Percentiles rank a stretch among this genome's conserved stretches.
phyloP scores from a whole-genome alignment of 495 filamentous ascomycete species.

The Emericellopsis terricola region DNA sequence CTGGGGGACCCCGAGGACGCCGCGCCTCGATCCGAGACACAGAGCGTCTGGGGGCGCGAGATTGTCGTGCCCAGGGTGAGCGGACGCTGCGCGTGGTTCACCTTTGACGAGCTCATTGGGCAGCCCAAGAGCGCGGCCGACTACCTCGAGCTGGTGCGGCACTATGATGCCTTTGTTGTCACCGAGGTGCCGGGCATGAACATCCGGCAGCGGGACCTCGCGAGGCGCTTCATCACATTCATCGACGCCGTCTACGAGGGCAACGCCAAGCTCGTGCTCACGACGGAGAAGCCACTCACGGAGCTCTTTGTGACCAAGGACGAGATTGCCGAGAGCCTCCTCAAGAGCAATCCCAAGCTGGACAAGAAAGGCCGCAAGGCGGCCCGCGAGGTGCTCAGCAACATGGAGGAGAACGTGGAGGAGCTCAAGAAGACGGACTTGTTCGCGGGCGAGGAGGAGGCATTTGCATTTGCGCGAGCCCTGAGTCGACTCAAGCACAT shows the following conservation, averaged over 20 bases:
- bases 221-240: constrained; percentile 88
- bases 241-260: constrained; percentile 84
- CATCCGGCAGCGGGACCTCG: constrained; percentile 67
- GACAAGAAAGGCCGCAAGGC: constrained; percentile 21
- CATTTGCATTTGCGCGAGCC: constrained; percentile 87
- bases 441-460: constrained; percentile 90
- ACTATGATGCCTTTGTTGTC: constrained; percentile 85
- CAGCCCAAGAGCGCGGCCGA: constrained; percentile 79
- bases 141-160: constrained; percentile 80
- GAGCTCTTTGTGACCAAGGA: constrained; percentile 76
- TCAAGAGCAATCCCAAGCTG: constrained; percentile 8
- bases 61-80: constrained; percentile 77
- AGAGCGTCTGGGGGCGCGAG: constrained; percentile 86
- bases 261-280: constrained; percentile 87
- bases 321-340: constrained; percentile 44
- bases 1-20: constrained; percentile 67
- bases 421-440: constrained; percentile 72
- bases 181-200: constrained; percentile 89
- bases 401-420: constrained; percentile 70
- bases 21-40: constrained; percentile 55
- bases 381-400: constrained; percentile 55
- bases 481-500: constrained; percentile 75
- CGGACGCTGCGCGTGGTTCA: constrained; percentile 75
- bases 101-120: constrained; percentile 78
- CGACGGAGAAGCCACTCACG: constrained; percentile 63